phyloP scores from a whole-genome alignment of 768 basidiomycete genomes.

The Russula lepida region DNA sequence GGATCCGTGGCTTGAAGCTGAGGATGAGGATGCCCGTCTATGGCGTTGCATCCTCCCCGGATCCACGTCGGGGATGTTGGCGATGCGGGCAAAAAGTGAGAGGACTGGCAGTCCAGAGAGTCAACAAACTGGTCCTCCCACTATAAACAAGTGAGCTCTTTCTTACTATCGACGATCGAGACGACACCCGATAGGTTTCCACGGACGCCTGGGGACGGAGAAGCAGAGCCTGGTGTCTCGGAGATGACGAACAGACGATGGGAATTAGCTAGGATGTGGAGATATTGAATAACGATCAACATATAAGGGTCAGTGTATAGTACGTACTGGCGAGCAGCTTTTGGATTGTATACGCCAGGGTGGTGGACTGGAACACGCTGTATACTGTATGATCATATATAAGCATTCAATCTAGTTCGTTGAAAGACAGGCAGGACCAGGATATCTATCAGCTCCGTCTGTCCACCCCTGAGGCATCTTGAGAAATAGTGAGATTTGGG shows the following conservation, averaged over 20 bases:
- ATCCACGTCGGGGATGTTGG: conserved; percentile 66
- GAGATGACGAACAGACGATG: conserved; percentile 74
- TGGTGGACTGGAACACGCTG: conserved; percentile 57
- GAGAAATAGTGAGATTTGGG: not conserved
- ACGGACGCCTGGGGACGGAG: conserved; percentile 39
- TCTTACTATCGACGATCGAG: conserved; percentile 68
- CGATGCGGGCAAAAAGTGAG: conserved; percentile 68
- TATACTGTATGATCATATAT: conserved; percentile 43
- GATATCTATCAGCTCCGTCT: conserved; percentile 73
- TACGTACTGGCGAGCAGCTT: conserved; percentile 77
- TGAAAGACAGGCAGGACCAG: conserved; percentile 36
- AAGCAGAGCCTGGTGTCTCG: conserved; percentile 44
- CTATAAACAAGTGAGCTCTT: conserved; percentile 24
- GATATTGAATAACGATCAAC: not conserved
- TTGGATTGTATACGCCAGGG: conserved; percentile 63
- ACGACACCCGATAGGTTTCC: conserved; percentile 65
- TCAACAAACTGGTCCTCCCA: not conserved
- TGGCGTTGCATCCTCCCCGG: conserved; percentile 73
- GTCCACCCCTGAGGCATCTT: conserved; percentile 54
- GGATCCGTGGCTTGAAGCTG: conserved; percentile 39
- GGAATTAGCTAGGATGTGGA: conserved; percentile 49
- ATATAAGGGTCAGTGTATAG: not conserved
- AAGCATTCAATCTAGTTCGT: not conserved
- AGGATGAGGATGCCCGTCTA: conserved; percentile 72
- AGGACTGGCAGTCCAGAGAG: conserved; percentile 41